Base-by-base conservation (phyloP, 2,329 filamentous ascomycete genomes). In the Lecanosticta acicola region DNA sequence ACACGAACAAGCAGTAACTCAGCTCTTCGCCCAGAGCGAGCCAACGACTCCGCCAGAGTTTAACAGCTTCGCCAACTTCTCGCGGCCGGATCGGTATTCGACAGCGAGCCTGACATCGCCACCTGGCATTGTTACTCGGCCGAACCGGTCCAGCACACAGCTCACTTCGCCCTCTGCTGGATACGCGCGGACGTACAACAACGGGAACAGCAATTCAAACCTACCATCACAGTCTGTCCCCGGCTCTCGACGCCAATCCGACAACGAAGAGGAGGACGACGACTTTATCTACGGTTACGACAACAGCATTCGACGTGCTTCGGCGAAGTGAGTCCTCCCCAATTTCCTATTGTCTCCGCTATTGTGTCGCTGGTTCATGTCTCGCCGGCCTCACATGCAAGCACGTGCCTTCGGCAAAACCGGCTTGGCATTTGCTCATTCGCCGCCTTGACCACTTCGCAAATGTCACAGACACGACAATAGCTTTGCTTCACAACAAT, bases 31-130 rank as follows among this genome's bases (percentile, higher is more conserved):
- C 50, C 87, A 94, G 64, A 95, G 87, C 58, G 91, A 97, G 70
- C 93, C 93, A 13, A 96, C 93, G 1, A 98, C 93, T 17, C 93
- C 93, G 17, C 93, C 93, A 24, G 93, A 97, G 67, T 91, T 93
- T 66, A 84, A 83, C 58, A 88, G 94, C 55, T 81, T 80, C 51
- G 57, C 53, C 85, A 45, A 82, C 56, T 86, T 93, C 63, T 88
- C 87, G 45, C 81, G 88, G 34, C 86, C 88, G 35, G 90, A 90
- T 65, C 81, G 90, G 51, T 91, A 94, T 71, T 94, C 91, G 43
- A 85, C 86, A 50, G 90, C 89, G 32, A 93, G 87, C 70, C 75
- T 96, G 61, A 84, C 85, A 36, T 91, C 88, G 29, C 85, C 88
- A 35, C 85, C 85, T 3, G 85, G 85, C 37, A 62, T 69, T 55